Evolutionary conservation across 805 yeast genomes (phyloP).

Genomic region (Kockiozyma suomiensis): DNA sequence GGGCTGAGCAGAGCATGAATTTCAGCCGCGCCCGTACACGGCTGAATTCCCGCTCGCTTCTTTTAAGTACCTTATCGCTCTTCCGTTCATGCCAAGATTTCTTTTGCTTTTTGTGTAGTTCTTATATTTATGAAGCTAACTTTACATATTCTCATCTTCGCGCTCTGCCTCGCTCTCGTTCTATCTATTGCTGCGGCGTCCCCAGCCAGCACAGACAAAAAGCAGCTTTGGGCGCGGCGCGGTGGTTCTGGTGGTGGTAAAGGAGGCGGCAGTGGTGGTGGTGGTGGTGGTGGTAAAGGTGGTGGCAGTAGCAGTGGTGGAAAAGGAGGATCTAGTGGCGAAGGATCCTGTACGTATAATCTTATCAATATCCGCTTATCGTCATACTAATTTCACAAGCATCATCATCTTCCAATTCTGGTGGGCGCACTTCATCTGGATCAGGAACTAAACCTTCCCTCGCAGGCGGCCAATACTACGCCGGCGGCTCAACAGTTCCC

Average conservation of each 20-base stretch:
- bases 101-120: too few species aligned
- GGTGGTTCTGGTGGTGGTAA: slow-evolving; percentile 16
- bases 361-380: not conserved
- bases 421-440: slow-evolving; percentile 15
- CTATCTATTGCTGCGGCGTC: not conserved
- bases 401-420: slow-evolving; percentile 6
- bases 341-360: not conserved
- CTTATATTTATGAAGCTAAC: not conserved
- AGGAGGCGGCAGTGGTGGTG: slow-evolving; percentile 7
- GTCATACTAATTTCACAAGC: not conserved
- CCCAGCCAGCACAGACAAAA: not conserved
- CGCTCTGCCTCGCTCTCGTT: not conserved
- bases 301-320: slow-evolving; percentile 11
- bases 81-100: too few species aligned
- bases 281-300: slow-evolving; percentile 7
- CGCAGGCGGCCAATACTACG: slow-evolving; percentile 19
- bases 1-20: too few species aligned
- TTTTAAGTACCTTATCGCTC: too few species aligned
- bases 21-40: too few species aligned
- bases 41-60: too few species aligned
- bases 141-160: not conserved
- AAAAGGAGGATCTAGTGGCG: slow-evolving; percentile 1
- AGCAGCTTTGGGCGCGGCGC: slow-evolving; percentile 7
- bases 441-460: slow-evolving; percentile 14
- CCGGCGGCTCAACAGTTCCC: slow-evolving; percentile 22